These are phyloP conservation scores for Xylaria telfairii DNA, from an alignment of 495 filamentous ascomycete genomes.

Conservation along the genomic window DNA sequence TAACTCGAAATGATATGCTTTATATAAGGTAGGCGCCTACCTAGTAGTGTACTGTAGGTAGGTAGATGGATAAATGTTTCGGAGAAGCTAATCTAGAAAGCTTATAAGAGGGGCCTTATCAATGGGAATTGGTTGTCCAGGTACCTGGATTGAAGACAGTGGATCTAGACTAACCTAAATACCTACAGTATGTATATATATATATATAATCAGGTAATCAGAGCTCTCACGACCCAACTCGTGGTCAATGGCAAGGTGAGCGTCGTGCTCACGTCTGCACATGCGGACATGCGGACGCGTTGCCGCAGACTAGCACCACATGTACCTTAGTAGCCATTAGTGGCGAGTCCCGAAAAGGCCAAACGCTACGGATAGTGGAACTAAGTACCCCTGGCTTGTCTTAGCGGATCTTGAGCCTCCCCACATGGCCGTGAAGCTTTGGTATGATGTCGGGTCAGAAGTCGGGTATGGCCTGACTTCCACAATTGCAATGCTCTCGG, in stretches of 20 bases:
- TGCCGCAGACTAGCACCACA: constrained; percentile 18
- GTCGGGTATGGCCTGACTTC: constrained; percentile 8
- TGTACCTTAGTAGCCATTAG: too few relatives aligned
- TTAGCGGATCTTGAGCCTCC: constrained; percentile 14
- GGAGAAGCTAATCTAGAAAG: not conserved
- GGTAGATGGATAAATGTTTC: not conserved
- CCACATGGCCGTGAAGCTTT: not conserved
- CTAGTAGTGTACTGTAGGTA: too few relatives aligned
- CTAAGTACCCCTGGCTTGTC: not conserved
- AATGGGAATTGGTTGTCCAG: too few relatives aligned
- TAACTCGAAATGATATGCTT: not conserved
- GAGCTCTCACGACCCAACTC: not conserved
- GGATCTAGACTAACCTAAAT: not conserved
- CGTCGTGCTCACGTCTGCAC: not conserved
- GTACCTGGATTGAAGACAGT: not conserved
- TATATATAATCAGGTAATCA: not conserved
- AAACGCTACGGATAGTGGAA: too few relatives aligned
- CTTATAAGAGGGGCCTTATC: not conserved
- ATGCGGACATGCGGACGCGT: constrained; percentile 21
- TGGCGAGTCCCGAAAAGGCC: not conserved
- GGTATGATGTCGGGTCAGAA: constrained; percentile 6
- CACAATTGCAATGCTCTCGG: not conserved
- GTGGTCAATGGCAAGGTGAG: not conserved
- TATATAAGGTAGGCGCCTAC: not conserved
- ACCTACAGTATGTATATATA: too few relatives aligned